phyloP scores from a whole-genome alignment of 2,329 filamentous ascomycete species.

The Huntiella savannae region DNA sequence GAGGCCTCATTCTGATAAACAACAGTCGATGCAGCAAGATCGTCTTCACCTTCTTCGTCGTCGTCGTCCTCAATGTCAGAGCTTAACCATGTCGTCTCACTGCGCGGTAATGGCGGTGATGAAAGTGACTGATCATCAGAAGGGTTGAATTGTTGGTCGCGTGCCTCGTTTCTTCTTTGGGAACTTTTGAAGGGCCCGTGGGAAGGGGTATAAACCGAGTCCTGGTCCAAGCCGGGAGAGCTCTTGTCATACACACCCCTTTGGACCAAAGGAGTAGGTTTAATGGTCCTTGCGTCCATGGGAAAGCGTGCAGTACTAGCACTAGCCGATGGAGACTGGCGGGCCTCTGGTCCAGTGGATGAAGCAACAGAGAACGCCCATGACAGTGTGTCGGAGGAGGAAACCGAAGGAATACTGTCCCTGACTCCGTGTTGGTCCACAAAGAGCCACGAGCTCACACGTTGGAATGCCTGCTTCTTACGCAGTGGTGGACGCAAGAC shows the following conservation, averaged over 20 bases:
- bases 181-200: background rate
- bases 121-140: too few species aligned
- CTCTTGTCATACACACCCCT: background rate
- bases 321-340: background rate
- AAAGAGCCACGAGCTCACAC: constrained; percentile 41
- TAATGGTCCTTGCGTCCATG: background rate
- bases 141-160: background rate
- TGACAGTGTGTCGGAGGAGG: background rate
- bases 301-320: background rate
- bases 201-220: background rate
- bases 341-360: background rate
- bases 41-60: background rate
- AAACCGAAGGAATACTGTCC: background rate
- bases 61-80: background rate
- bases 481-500: constrained; percentile 39
- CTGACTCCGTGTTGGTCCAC: constrained; percentile 18
- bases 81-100: background rate
- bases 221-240: background rate
- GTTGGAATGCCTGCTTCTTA: constrained; percentile 49
- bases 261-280: background rate
- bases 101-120: background rate
- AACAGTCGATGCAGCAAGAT: background rate
- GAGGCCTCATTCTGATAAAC: too few species aligned
- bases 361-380: constrained; percentile 1
- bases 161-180: background rate